These are phyloP conservation scores for Lachancea sp. DNA, from an alignment of 805 yeast species.

Conservation along the genomic window DNA sequence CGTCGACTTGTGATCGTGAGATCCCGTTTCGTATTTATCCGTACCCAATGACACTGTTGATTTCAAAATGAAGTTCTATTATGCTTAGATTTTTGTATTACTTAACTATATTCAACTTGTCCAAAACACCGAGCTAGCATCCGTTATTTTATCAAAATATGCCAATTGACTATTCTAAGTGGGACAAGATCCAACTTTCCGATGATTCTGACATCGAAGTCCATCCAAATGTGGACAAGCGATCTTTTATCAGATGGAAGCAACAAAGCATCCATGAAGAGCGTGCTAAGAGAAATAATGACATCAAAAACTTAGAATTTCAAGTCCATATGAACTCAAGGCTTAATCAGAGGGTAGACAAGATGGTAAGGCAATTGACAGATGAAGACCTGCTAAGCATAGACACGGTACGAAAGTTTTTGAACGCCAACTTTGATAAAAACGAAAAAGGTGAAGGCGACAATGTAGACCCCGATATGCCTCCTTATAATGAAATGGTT, in stretches of 20 bases:
- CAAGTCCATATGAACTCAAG: slow-evolving; percentile 77
- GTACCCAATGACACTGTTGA: no score
- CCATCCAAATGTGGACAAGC: slow-evolving; percentile 95
- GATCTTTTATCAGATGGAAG: slow-evolving; percentile 89
- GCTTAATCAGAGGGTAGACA: slow-evolving; percentile 67
- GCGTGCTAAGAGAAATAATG: slow-evolving; percentile 71
- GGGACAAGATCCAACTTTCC: slow-evolving; percentile 94
- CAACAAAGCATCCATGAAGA: slow-evolving; percentile 96
- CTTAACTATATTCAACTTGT: background rate
- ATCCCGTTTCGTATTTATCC: no score
- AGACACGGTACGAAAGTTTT: slow-evolving; percentile 35
- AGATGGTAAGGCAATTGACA: slow-evolving; percentile 41
- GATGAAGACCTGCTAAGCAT: slow-evolving; percentile 34
- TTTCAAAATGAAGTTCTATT: no score
- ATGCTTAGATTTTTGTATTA: no score
- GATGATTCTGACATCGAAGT: slow-evolving; percentile 97
- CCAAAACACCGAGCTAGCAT: background rate
- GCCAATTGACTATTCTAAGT: slow-evolving; percentile 92
- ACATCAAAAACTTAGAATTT: slow-evolving; percentile 66
- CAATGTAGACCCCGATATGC: slow-evolving; percentile 40
- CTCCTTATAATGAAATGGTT: slow-evolving; percentile 86
- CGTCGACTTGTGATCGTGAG: no score
- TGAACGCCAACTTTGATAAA: slow-evolving; percentile 50
- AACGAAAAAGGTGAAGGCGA: slow-evolving; percentile 46
- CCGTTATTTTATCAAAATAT: slow-evolving; percentile 31